Percentiles rank a stretch among this genome's conserved stretches.
These are phyloP conservation scores for Mycena belliarum DNA, from an alignment of 768 basidiomycete genomes.

Conservation along the genomic window DNA sequence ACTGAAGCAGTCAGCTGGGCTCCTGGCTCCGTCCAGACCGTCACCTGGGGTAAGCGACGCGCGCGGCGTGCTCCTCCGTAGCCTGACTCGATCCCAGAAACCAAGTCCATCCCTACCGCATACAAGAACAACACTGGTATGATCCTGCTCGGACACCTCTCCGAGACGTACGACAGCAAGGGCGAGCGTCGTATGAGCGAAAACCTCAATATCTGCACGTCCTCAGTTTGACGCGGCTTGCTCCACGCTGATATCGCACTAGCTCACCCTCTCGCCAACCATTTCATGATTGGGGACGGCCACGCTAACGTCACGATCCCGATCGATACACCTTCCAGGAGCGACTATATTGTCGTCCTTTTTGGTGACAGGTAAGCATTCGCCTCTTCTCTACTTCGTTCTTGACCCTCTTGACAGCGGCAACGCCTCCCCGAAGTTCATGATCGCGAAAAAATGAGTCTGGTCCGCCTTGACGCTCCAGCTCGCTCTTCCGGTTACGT, in stretches of 20 bases:
- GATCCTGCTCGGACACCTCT: slow-evolving; percentile 43
- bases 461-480: background rate
- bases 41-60: slow-evolving; percentile 39
- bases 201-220: slow-evolving; percentile 43
- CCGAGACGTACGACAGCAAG: slow-evolving; percentile 3
- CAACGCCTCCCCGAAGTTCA: slow-evolving; percentile 32
- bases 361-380: slow-evolving; percentile 32
- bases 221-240: background rate
- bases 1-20: slow-evolving; percentile 31
- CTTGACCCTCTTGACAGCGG: slow-evolving; percentile 22
- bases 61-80: background rate
- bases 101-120: slow-evolving; percentile 35
- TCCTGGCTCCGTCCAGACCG: slow-evolving; percentile 31
- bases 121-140: slow-evolving; percentile 30
- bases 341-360: slow-evolving; percentile 23
- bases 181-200: slow-evolving; percentile 33
- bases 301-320: slow-evolving; percentile 1
- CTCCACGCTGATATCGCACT: background rate
- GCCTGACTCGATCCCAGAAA: slow-evolving; percentile 18
- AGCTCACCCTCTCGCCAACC: slow-evolving; percentile 31
- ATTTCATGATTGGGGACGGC: slow-evolving; percentile 20
- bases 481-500: background rate
- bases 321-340: background rate
- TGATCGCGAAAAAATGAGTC: slow-evolving; percentile 4
- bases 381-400: background rate